Evolutionary conservation across 1,139 yeast genomes (phyloP), one percentile per base, ranked within the genome.

Genomic region (Scheffersomyces cryptocercus): DNA sequence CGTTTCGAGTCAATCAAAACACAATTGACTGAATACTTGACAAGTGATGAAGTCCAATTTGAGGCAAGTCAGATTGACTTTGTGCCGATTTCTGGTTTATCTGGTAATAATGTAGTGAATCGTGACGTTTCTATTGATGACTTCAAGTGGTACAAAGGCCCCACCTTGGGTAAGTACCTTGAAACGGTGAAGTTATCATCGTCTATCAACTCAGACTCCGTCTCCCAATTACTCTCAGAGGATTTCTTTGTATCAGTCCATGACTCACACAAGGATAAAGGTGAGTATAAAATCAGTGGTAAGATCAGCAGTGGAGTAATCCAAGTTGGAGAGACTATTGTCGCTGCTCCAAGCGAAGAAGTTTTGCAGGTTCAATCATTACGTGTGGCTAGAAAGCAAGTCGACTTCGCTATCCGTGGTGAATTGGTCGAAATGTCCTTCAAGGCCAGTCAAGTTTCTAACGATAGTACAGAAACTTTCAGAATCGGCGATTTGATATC

Each of bases 1-100:
- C 73, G 96, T 49, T 93, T 78, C 55, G 72, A 75, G 1, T 81
- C 81, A 37, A 88, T 93, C 45, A 67, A 71, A 48, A 64, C 62
- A 3, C 84, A 85, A 58, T 66, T 93, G 50, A 55, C 65, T 2
- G 81, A 76, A 29, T 88, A 82, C 58, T 72, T 95, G 55, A 59
- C 68, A 2, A 53, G 68, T 24, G 69, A 74, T 11, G 80, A 80
- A 26, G 81, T 88, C 29, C 91, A 93, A 0, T 90, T 81, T 58
- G 52, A 61, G 2, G 50, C 56, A 3, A 62, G 64, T 2, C 79
- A 85, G 49, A 60, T 88, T 4, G 62, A 68, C 4, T 90, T 86
- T 65, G 76, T 93, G 3, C 99, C 99, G 9, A 81, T 88, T 37
- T 85, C 96, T 33, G 99, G 98, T 0, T 75, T 88, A 38, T 70